Conservation (phyloP, 108 stramenopile genomes). For the Nitzschia palea region DNA sequence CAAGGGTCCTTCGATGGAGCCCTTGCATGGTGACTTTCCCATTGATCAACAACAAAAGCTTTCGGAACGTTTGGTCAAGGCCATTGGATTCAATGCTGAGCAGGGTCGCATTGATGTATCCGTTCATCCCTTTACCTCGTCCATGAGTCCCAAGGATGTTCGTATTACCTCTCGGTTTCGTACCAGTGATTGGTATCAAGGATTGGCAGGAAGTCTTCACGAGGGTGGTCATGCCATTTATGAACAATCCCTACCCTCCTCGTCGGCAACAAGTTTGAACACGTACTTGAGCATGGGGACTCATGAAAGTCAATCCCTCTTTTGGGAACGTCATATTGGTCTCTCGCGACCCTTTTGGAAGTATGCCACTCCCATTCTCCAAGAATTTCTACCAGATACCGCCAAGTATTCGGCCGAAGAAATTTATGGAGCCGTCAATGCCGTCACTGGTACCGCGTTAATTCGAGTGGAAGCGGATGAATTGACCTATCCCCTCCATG, state of each 20-base stretch:
- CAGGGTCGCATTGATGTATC: conserved; percentile 83
- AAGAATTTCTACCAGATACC: conserved; percentile 50
- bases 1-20: conserved; percentile 30
- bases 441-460: conserved; percentile 46
- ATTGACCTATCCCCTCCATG: conserved; percentile 90
- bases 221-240: conserved; percentile 95
- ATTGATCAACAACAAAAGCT: conserved; percentile 62
- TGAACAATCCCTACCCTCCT: conserved; percentile 68
- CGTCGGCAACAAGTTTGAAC: conserved; percentile 55
- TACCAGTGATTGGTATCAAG: conserved; percentile 81
- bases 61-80: conserved; percentile 55
- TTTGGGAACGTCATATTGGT: conserved; percentile 92
- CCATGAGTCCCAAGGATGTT: conserved; percentile 69
- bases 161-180: conserved; percentile 89
- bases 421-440: conserved; percentile 81
- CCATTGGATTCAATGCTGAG: conserved; percentile 69
- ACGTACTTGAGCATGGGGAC: conserved; percentile 80
- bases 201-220: conserved; percentile 85
- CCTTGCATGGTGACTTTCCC: conserved; percentile 43
- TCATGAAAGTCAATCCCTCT: conserved; percentile 88
- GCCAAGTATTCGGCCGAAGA: conserved; percentile 53
- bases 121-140: conserved; percentile 92
- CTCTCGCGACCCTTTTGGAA: conserved; percentile 68
- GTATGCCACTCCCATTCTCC: conserved; percentile 62
- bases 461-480: conserved; percentile 95